Conservation (phyloP, 345 rosid species). For the Brassica juncea region DNA sequence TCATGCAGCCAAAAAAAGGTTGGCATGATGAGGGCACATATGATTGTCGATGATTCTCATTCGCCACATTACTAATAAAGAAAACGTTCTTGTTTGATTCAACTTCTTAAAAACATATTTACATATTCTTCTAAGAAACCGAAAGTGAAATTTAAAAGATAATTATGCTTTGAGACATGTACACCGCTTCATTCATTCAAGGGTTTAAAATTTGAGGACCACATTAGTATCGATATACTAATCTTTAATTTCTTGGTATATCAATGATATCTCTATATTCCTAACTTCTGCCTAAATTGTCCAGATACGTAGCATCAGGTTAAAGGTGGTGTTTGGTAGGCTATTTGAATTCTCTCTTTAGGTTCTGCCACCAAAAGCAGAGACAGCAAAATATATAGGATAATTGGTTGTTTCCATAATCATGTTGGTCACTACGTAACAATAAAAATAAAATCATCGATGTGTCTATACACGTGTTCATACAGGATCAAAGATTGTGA, state of each 20-base stretch:
- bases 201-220: not conserved
- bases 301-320: conserved; percentile 10
- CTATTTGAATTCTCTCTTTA: conserved; percentile 1
- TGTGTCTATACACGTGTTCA: conserved; percentile 14
- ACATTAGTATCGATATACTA: not conserved
- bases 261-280: not conserved
- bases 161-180: not conserved
- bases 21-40: not conserved
- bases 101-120: not conserved
- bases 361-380: conserved; percentile 24
- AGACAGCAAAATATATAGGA: conserved; percentile 1
- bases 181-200: not conserved
- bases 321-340: conserved; percentile 21
- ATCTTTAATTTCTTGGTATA: not conserved
- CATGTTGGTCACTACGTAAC: not conserved
- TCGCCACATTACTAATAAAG: not conserved
- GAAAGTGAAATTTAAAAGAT: not conserved
- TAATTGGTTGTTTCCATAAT: not conserved
- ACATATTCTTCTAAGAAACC: not conserved
- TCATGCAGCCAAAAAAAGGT: not conserved
- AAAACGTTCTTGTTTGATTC: not conserved
- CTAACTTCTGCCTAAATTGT: conserved; percentile 22
- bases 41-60: not conserved
- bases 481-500: not conserved
- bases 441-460: not conserved